A percentile compares a stretch with the other conserved stretches of the same genome.
These are phyloP conservation scores for Eremomyces bilateralis DNA, from an alignment of 495 filamentous ascomycete species.

Conservation along the genomic window DNA sequence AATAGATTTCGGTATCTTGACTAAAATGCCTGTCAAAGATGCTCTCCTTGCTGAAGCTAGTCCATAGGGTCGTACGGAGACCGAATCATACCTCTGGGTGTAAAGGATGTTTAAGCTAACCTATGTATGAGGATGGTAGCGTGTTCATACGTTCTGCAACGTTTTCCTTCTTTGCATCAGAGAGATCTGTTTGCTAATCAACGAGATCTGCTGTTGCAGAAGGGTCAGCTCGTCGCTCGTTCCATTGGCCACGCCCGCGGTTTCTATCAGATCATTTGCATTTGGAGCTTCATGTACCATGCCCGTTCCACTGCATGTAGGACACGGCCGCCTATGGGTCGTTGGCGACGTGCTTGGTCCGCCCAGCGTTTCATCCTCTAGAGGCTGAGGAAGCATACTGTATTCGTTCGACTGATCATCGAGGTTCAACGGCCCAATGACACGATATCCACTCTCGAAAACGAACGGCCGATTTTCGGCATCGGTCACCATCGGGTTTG, in stretches of 20 bases:
- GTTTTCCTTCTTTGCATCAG: conserved; percentile 1
- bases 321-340: not conserved
- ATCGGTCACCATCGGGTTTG: not conserved
- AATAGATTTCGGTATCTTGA: too few species aligned
- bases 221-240: conserved; percentile 3
- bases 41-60: too few species aligned
- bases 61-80: too few species aligned
- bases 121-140: too few species aligned
- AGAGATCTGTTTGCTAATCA: conserved; percentile 2
- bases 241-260: too few species aligned
- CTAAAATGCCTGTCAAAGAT: too few species aligned
- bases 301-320: conserved; percentile 1
- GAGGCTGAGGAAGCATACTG: too few species aligned
- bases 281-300: not conserved
- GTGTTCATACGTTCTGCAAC: too few species aligned
- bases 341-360: not conserved
- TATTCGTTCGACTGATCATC: too few species aligned
- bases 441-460: not conserved
- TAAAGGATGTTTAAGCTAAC: too few species aligned
- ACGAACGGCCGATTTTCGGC: conserved; percentile 1
- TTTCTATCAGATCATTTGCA: too few species aligned
- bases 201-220: conserved; percentile 1
- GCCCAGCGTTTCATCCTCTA: not conserved
- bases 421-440: not conserved
- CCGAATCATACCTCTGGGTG: too few species aligned